Evolutionary conservation across 305 asterid genomes (phyloP).

Genomic region (Caryopteris hybrid): DNA sequence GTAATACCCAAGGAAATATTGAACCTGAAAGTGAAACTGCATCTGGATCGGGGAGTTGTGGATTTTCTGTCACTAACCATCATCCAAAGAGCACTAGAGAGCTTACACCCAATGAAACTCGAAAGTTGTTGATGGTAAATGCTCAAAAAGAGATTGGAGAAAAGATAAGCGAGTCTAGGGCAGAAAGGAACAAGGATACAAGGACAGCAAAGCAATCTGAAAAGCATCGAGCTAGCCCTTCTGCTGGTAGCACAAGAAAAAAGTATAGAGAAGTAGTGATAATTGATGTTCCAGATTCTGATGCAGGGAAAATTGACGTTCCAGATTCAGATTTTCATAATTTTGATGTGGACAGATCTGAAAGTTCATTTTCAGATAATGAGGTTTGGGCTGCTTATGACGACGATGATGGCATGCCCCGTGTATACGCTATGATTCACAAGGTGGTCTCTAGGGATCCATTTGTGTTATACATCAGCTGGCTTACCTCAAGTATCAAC

Average conservation of each 20-base stretch:
- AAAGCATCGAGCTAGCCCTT: neutral
- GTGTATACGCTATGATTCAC: slow-evolving; percentile 63
- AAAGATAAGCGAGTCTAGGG: neutral
- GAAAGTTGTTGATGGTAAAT: neutral
- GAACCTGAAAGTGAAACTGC: neutral
- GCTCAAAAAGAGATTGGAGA: neutral
- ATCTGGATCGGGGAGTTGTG: neutral
- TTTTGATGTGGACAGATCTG: slow-evolving; percentile 68
- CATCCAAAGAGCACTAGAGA: neutral
- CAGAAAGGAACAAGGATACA: slow-evolving; percentile 33
- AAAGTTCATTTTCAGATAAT: slow-evolving; percentile 53
- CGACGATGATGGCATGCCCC: slow-evolving; percentile 87
- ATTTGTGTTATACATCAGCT: slow-evolving; percentile 63
- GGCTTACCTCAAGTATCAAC: slow-evolving; percentile 69
- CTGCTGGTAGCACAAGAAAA: slow-evolving; percentile 20
- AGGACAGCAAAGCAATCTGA: slow-evolving; percentile 14
- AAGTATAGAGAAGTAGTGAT: slow-evolving; percentile 17
- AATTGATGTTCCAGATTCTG: slow-evolving; percentile 77
- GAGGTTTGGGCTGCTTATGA: slow-evolving; percentile 90
- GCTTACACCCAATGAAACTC: neutral
- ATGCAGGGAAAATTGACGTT: slow-evolving; percentile 46
- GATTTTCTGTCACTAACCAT: neutral
- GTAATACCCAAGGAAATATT: neutral
- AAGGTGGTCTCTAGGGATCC: slow-evolving; percentile 67
- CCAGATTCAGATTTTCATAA: slow-evolving; percentile 86